Conservation (phyloP, 495 filamentous ascomycete species). For the Xylaria palmicola region DNA sequence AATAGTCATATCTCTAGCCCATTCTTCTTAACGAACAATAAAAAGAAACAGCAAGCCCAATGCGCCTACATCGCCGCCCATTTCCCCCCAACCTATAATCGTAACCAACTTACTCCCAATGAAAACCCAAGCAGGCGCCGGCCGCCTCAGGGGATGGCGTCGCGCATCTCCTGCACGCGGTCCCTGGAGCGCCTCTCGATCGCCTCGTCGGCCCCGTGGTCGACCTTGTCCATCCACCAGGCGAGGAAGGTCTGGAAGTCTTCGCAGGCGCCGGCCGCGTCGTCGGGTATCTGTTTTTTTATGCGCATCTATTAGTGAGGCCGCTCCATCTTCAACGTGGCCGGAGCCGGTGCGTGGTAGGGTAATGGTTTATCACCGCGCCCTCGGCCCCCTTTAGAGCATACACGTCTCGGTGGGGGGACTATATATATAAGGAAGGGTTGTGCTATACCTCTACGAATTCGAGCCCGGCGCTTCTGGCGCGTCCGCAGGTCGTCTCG, state of each 20-base stretch:
- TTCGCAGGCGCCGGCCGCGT: background rate
- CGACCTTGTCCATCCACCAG: conserved; percentile 9
- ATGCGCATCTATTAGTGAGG: background rate
- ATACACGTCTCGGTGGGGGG: too few relatives aligned
- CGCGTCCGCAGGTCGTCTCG: background rate
- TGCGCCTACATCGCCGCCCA: too few relatives aligned
- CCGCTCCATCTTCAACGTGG: too few relatives aligned
- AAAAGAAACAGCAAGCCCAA: too few relatives aligned
- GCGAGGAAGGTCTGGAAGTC: background rate
- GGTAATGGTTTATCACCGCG: too few relatives aligned
- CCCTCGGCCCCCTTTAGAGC: too few relatives aligned
- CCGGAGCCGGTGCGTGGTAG: too few relatives aligned
- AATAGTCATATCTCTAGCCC: too few relatives aligned
- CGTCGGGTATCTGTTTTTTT: background rate
- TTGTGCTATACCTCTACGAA: conserved; percentile 5
- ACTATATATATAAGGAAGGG: background rate
- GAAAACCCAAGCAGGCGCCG: too few relatives aligned
- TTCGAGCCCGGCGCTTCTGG: background rate
- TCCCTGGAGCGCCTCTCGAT: background rate
- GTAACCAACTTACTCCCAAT: too few relatives aligned
- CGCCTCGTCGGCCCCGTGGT: background rate
- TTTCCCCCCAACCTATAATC: too few relatives aligned
- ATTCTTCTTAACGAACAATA: too few relatives aligned
- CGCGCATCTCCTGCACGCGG: conserved; percentile 5
- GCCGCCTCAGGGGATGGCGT: background rate